phyloP scores from a whole-genome alignment of 2,329 filamentous ascomycete species.

The Penicillium sp. region DNA sequence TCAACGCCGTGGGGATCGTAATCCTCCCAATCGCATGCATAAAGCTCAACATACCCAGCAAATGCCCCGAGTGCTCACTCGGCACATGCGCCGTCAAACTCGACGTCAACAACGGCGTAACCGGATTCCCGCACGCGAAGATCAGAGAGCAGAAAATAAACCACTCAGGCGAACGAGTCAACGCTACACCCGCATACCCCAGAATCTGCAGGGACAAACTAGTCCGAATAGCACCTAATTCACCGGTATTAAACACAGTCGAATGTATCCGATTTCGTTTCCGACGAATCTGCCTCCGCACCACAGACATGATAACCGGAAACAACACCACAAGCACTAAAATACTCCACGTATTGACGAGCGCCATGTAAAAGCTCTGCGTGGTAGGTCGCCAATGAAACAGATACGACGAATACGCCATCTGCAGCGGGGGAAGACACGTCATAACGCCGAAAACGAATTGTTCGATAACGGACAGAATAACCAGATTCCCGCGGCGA shows the following conservation, averaged over 20 bases:
- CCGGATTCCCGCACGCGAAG: background rate
- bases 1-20: conserved; percentile 6
- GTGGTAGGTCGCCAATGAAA: conserved; percentile 10
- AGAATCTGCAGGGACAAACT: background rate
- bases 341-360: conserved; percentile 9
- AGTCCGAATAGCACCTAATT: conserved; percentile 7
- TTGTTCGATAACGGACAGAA: conserved; percentile 3
- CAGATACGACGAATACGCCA: conserved; percentile 3
- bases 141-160: conserved; percentile 7
- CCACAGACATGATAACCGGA: conserved; percentile 3
- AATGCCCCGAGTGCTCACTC: conserved; percentile 5
- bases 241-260: background rate
- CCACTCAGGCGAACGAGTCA: background rate
- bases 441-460: background rate
- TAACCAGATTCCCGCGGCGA: conserved; percentile 3
- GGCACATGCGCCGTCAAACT: conserved; percentile 9
- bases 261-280: background rate
- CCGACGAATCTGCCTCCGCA: background rate
- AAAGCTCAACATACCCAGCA: conserved; percentile 13
- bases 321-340: conserved; percentile 2
- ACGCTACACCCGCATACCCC: background rate
- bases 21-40: conserved; percentile 11
- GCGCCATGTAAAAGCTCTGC: conserved; percentile 6
- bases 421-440: background rate
- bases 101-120: conserved; percentile 8